phyloP scores from a whole-genome alignment of 2,329 filamentous ascomycete species.

The Fusarium heterosporum region DNA sequence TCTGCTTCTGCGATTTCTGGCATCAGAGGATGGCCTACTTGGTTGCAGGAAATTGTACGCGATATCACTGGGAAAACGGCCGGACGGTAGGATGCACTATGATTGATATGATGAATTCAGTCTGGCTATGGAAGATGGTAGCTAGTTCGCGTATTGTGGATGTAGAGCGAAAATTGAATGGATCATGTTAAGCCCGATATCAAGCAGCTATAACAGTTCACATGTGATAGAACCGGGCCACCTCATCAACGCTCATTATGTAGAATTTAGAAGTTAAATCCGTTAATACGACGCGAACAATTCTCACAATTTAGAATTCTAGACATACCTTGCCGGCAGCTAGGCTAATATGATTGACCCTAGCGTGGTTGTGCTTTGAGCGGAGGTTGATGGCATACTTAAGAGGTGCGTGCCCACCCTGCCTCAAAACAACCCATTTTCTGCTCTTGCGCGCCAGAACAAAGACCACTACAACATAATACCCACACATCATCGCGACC shows the following conservation, averaged over 20 bases:
- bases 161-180: too few relatives aligned
- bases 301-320: too few relatives aligned
- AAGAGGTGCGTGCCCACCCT: not conserved
- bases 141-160: too few relatives aligned
- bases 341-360: not conserved
- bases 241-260: not conserved
- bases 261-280: too few relatives aligned
- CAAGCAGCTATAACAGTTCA: not conserved
- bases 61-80: slow-evolving; percentile 44
- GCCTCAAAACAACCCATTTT: not conserved
- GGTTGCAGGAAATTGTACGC: slow-evolving; percentile 51
- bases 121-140: not conserved
- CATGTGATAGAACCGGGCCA: not conserved
- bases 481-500: not conserved
- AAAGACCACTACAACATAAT: not conserved
- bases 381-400: not conserved
- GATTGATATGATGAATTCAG: not conserved
- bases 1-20: slow-evolving; percentile 41
- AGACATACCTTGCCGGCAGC: too few relatives aligned
- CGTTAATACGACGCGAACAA: too few relatives aligned
- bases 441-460: not conserved
- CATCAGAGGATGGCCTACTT: slow-evolving; percentile 57
- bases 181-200: too few relatives aligned
- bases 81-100: not conserved
- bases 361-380: not conserved